Evolutionary conservation across 2,329 filamentous ascomycete species (phyloP), one percentile per base, ranked within the genome.

Genomic region (Arthrobotrys sphaeroides): DNA sequence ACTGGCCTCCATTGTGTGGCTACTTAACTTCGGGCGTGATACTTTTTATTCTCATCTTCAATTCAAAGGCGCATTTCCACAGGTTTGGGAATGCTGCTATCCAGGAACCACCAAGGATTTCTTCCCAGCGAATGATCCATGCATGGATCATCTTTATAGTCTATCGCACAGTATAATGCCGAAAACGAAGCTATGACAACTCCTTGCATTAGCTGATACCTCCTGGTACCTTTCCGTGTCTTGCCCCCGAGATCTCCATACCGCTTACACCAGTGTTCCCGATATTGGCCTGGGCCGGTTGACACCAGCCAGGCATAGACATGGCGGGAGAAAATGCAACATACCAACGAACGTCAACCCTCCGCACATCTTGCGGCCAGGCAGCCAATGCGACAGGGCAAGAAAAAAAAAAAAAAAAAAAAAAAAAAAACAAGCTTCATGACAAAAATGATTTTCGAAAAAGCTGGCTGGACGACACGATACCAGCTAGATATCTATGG

Each of bases 261-360:
- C 66, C 40, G 9, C 22, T 5, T n/a, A n/a, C n/a, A 24, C 31
- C 33, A 12, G 16, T 49, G 36, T 33, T 33, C 51, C 36, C 36
- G 36, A 33, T 33, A 6, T 33, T 12, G 26, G 31, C 18, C 24
- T 7, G 31, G 6, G 31, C 24, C 24, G 31, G 45, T 13, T 24
- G n/a, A n/a, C n/a, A 49, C 31, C 5, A 9, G 18, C 2, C 13
- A 20, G 18, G 18, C 16, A 5, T 12, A 13, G 31, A 55, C 31
- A 55, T 22, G 51, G 24, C 20, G 28, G 22, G 47, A n/a, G 24
- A 43, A 57, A 68, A 74, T 74, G 69, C 61, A 68, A 59, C 70
- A 68, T 64, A 74, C 61, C 69, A 73, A 59, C 59, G 49, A 53
- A 57, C 55, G 38, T 59, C 57, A 65, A 70, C 47, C n/a, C 3